A percentile compares a stretch with the other conserved stretches of the same genome.
Conservation (phyloP, 257 asterid species). For the Agastache rugosa region DNA sequence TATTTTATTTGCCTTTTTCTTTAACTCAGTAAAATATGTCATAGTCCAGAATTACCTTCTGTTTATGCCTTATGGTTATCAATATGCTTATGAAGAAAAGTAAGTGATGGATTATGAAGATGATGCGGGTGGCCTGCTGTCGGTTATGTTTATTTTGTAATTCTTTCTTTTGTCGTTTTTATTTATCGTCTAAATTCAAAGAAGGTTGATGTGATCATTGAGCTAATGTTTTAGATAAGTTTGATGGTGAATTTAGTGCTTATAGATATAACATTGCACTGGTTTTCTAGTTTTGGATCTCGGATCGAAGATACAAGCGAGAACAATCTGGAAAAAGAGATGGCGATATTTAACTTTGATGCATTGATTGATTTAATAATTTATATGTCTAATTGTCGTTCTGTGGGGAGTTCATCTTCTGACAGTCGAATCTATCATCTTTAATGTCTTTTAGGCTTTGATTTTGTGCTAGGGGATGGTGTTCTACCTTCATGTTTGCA, state of each 20-base stretch:
- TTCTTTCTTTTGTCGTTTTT: conserved; percentile 21
- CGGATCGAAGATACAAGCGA: conserved; percentile 27
- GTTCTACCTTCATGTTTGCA: background rate
- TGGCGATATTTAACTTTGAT: background rate
- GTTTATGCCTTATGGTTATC: conserved; percentile 28
- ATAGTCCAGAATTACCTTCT: conserved; percentile 25
- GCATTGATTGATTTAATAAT: background rate
- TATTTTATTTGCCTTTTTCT: conserved; percentile 28
- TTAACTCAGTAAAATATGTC: conserved; percentile 27
- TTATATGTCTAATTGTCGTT: conserved; percentile 17
- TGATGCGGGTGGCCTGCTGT: conserved; percentile 37
- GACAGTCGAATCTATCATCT: background rate
- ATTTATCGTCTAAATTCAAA: conserved; percentile 28
- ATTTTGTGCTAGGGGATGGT: conserved; percentile 24
- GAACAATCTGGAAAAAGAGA: conserved; percentile 17
- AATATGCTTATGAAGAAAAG: conserved; percentile 36
- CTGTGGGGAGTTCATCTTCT: background rate
- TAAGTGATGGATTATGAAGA: conserved; percentile 28
- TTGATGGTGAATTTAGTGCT: conserved; percentile 35
- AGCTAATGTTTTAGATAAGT: conserved; percentile 24
- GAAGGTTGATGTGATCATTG: conserved; percentile 43
- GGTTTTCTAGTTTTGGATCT: conserved; percentile 29
- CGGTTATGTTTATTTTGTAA: background rate
- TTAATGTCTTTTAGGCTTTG: background rate
- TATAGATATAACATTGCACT: conserved; percentile 11